phyloP scores from a whole-genome alignment of 192 early-diverging fungal genomes.

The Backusella sp. region DNA sequence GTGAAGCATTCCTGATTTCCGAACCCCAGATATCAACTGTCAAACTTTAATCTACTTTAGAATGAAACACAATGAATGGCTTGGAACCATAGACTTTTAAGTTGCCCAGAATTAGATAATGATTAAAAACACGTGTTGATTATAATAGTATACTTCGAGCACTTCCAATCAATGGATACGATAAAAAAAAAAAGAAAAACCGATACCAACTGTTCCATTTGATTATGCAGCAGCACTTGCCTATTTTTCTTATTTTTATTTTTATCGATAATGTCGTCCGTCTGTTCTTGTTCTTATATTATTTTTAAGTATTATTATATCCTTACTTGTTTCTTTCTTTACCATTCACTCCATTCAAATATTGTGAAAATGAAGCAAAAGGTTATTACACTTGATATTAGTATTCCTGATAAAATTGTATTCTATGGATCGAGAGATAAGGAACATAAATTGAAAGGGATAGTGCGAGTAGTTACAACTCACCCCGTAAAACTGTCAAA shows the following conservation, averaged over 20 bases:
- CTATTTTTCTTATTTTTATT: not conserved
- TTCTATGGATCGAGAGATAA: conserved; percentile 27
- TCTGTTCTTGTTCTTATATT: not conserved
- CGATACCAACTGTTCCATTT: not conserved
- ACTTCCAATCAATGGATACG: not conserved
- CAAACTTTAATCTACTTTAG: not conserved
- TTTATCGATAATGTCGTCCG: not conserved
- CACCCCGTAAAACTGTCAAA: conserved; percentile 21
- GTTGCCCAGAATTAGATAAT: not conserved
- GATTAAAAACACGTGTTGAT: not conserved
- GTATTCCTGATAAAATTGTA: conserved; percentile 13
- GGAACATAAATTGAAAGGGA: conserved; percentile 35
- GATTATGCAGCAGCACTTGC: not conserved
- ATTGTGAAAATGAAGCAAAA: conserved; percentile 22
- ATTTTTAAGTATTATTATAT: not conserved
- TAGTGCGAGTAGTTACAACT: conserved; percentile 29
- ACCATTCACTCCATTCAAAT: not conserved
- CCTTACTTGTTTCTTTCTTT: not conserved
- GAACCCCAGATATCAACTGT: not conserved
- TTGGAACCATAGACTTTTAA: not conserved
- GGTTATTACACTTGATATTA: conserved; percentile 28
- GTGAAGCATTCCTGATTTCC: not conserved
- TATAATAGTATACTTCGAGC: not conserved
- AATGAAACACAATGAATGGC: not conserved
- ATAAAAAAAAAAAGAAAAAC: not conserved